Conservation (phyloP, 768 basidiomycete genomes). For the Galerina sulciceps region DNA sequence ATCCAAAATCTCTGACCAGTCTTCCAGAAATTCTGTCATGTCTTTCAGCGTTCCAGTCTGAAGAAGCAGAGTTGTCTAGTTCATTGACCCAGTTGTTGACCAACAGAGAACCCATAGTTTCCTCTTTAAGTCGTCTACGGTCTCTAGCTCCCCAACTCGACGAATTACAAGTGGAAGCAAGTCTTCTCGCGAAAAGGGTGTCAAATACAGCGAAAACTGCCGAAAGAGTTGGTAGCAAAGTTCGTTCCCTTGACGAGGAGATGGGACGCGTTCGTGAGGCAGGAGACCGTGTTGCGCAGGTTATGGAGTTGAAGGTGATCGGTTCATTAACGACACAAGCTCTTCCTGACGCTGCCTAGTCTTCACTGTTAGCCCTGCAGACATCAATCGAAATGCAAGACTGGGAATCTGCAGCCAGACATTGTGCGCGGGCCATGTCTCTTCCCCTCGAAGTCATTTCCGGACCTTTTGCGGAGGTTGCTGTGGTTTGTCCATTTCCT, state of each 20-base stretch:
- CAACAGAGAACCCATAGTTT: slow-evolving; percentile 64
- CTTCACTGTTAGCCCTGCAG: slow-evolving; percentile 51
- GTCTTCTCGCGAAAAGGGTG: slow-evolving; percentile 58
- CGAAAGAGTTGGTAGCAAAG: slow-evolving; percentile 90
- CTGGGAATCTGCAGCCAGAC: slow-evolving; percentile 94
- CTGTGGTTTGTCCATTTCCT: slow-evolving; percentile 67
- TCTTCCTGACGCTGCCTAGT: slow-evolving; percentile 26
- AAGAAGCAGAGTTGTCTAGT: slow-evolving; percentile 77
- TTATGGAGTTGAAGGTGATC: slow-evolving; percentile 91
- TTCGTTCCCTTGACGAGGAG: slow-evolving; percentile 88
- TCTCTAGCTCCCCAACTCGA: slow-evolving; percentile 66
- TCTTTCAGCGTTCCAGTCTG: slow-evolving; percentile 73
- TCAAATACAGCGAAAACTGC: slow-evolving; percentile 78
- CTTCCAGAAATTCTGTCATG: slow-evolving; percentile 75
- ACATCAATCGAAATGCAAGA: slow-evolving; percentile 84
- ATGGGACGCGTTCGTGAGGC: slow-evolving; percentile 90
- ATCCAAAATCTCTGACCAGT: slow-evolving; percentile 56
- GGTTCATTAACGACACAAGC: neutral
- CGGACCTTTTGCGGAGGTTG: slow-evolving; percentile 83
- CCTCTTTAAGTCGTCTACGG: slow-evolving; percentile 65
- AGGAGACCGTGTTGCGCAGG: slow-evolving; percentile 88
- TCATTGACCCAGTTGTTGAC: slow-evolving; percentile 75
- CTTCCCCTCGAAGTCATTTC: slow-evolving; percentile 78
- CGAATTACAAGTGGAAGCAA: slow-evolving; percentile 61
- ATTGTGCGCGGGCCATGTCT: slow-evolving; percentile 90